phyloP scores from a whole-genome alignment of 805 yeast genomes.

The Lipomyces yamadae region DNA sequence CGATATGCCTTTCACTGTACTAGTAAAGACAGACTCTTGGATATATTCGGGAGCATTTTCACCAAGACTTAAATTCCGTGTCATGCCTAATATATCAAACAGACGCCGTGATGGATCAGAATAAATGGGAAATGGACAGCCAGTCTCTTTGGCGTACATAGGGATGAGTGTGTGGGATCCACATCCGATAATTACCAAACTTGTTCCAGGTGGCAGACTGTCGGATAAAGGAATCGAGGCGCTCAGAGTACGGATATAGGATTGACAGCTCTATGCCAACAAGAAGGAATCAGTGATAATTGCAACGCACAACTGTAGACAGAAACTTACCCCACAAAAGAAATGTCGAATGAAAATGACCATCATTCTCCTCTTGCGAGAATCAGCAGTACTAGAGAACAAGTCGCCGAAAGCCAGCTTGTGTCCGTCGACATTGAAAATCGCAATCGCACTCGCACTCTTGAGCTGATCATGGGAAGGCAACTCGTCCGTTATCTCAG shows the following conservation, averaged over 20 bases:
- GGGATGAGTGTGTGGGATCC: constrained; percentile 9
- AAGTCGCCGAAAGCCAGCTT: constrained; percentile 1
- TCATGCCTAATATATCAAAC: constrained; percentile 1
- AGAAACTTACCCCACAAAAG: constrained; percentile 4
- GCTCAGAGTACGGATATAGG: constrained; percentile 5
- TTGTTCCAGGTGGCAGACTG: constrained; percentile 6
- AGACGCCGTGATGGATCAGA: constrained; percentile 9
- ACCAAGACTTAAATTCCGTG: constrained; percentile 7
- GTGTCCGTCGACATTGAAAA: constrained; percentile 4
- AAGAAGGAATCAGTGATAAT: constrained; percentile 4
- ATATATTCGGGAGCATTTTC: constrained; percentile 3
- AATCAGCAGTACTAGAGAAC: neutral
- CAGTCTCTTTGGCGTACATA: constrained; percentile 10
- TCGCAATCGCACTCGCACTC: neutral
- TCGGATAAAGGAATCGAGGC: neutral
- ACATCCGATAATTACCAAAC: neutral
- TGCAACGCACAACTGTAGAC: neutral
- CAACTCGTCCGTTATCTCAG: constrained; percentile 2
- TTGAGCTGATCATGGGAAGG: neutral
- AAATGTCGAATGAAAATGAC: constrained; percentile 9
- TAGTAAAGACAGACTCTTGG: constrained; percentile 4
- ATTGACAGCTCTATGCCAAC: constrained; percentile 1
- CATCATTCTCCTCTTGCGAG: constrained; percentile 2
- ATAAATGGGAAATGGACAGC: constrained; percentile 7
- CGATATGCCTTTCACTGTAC: constrained; percentile 5